These are phyloP conservation scores for Rutstroemia sp. DNA, from an alignment of 2,329 filamentous ascomycete species.

Conservation along the genomic window DNA sequence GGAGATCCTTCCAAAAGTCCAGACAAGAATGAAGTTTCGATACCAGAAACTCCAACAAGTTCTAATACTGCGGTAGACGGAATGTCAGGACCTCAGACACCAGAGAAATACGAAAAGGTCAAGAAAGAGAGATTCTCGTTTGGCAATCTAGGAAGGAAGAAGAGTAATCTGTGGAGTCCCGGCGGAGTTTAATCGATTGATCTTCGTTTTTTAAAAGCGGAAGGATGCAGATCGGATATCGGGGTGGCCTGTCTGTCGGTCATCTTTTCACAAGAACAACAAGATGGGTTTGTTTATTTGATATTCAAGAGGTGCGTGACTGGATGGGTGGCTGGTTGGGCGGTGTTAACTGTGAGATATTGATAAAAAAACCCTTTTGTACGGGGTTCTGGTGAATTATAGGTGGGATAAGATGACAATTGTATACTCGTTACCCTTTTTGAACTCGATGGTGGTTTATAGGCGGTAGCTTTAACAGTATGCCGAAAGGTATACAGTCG, in stretches of 20 bases:
- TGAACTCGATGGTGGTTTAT: no score
- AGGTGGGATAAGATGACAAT: no score
- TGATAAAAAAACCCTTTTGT: no score
- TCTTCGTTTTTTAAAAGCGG: background rate
- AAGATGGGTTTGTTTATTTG: no score
- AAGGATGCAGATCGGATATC: background rate
- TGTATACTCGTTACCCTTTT: no score
- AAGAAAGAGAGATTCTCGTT: constrained; percentile 60
- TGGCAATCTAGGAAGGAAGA: constrained; percentile 54
- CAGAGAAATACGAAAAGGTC: constrained; percentile 39
- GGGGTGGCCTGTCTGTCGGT: background rate
- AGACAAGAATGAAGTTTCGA: constrained; percentile 8
- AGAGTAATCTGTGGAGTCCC: constrained; percentile 45
- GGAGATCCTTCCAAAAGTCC: constrained; percentile 32
- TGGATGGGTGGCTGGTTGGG: no score
- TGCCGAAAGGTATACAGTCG: no score
- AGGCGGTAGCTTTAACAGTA: no score
- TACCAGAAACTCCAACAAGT: background rate
- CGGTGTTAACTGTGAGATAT: no score
- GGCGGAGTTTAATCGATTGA: background rate
- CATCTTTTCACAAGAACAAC: background rate
- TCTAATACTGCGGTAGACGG: constrained; percentile 21
- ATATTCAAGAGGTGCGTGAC: no score
- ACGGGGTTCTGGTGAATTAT: no score
- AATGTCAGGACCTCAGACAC: constrained; percentile 21